A percentile compares a stretch with the other conserved stretches of the same genome.
phyloP scores from a whole-genome alignment of 2,329 filamentous ascomycete species.

The Claviceps capensis region DNA sequence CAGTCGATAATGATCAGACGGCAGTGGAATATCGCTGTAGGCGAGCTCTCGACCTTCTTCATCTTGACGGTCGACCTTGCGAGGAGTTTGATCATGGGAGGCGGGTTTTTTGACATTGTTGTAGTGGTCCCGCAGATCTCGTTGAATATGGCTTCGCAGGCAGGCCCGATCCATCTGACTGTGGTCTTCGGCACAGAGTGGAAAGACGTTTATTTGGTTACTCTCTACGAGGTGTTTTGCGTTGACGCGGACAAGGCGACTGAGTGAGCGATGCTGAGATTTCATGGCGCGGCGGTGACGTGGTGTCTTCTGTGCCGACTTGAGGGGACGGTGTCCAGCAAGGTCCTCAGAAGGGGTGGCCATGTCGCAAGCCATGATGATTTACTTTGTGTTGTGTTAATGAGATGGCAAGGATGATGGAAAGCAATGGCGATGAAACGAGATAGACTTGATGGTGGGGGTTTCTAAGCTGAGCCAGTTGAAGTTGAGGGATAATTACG shows the following conservation, averaged over 20 bases:
- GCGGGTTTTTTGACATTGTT: not conserved
- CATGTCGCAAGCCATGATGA: not conserved
- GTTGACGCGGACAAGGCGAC: conserved; percentile 18
- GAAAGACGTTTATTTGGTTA: conserved; percentile 5
- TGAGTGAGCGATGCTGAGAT: conserved; percentile 3
- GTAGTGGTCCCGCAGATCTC: conserved; percentile 5
- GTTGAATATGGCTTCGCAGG: conserved; percentile 6
- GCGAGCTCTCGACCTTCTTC: conserved; percentile 23
- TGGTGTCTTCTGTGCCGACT: not conserved
- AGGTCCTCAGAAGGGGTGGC: not conserved
- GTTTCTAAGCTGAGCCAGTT: not conserved
- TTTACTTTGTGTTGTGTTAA: too few species aligned
- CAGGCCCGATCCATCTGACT: conserved; percentile 11
- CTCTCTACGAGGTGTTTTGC: conserved; percentile 17
- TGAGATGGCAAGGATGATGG: not conserved
- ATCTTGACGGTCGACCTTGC: conserved; percentile 10
- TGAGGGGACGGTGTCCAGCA: not conserved
- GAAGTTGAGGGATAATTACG: too few species aligned
- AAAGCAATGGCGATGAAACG: not conserved
- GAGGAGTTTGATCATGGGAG: not conserved
- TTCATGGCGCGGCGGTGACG: conserved; percentile 2
- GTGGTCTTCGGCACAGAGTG: conserved; percentile 4
- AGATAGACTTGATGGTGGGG: not conserved
- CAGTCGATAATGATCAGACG: conserved; percentile 21
- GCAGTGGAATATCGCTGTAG: conserved; percentile 20